Evolutionary conservation across 2,329 filamentous ascomycete genomes (phyloP), one percentile per base, ranked within the genome.

Genomic region (Calonectria pseudoturangicola): DNA sequence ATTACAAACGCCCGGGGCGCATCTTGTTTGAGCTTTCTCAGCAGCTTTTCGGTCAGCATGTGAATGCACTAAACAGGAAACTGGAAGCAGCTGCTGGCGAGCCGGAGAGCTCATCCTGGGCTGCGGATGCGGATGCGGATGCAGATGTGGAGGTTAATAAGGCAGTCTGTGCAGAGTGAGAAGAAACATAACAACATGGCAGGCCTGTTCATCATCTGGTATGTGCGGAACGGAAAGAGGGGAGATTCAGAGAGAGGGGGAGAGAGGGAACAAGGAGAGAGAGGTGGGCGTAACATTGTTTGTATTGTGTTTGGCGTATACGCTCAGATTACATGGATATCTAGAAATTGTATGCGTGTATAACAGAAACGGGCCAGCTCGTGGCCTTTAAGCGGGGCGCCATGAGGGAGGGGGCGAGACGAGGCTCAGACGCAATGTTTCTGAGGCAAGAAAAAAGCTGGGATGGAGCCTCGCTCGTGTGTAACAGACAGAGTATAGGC

Each of bases 251-350:
- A 21, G 21, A 21, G 21, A 21, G 21, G 21, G 21, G 21, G 21
- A 21, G 21, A 21, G 21, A 21, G 21, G 33, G 25, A 33, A 16
- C 41, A 9, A 33, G 30, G 30, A 9, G 30, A 33, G 30, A 33
- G 50, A 60, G 33, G 54, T 16, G 16, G n/a, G 36, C 54, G 30
- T 39, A 60, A 36, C 33, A 16, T 36, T 36, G 7, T 9, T 36
- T 60, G 54, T 60, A 39, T 60, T 60, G 54, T 28, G 54, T 60
- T 60, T 51, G 27, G 25, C 33, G 51, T 51, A 48, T 66, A 51
- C 58, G 45, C 39, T 65, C 16, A 16, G 45, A 51, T 66, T 66
- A 48, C 45, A 51, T 66, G 63, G 63, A 39, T 54, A 66, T 51
- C 63, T 66, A 66, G 36, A 41, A 21, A 41, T 28, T 51, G 47